Conservation (phyloP, 805 yeast genomes). For the Yarrowia bubula region DNA sequence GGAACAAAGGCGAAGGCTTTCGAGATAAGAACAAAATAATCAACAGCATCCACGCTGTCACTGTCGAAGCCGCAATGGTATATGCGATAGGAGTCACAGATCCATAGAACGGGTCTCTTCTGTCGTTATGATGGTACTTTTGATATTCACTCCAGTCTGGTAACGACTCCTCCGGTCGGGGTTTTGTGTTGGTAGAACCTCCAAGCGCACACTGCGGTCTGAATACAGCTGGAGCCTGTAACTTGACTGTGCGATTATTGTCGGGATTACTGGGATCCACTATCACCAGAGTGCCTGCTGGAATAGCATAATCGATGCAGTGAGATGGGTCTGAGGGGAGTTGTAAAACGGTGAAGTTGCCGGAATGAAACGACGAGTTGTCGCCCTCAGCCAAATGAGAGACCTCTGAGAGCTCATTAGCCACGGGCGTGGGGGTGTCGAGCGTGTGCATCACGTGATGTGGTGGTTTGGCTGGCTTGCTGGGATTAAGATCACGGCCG, state of each 20-base stretch:
- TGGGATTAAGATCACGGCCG: neutral
- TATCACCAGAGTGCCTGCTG: conserved; percentile 28
- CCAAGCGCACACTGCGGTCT: conserved; percentile 16
- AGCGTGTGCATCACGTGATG: neutral
- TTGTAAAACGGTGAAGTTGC: conserved; percentile 1
- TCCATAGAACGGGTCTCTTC: conserved; percentile 38
- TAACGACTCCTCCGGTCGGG: neutral
- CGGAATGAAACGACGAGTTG: neutral
- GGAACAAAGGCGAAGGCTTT: conserved; percentile 56
- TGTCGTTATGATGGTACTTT: conserved; percentile 5
- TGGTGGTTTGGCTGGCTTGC: too few relatives aligned
- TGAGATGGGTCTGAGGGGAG: conserved; percentile 12
- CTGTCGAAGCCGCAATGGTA: conserved; percentile 38
- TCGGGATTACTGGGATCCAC: conserved; percentile 23
- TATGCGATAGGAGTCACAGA: conserved; percentile 39
- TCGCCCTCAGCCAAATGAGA: conserved; percentile 12
- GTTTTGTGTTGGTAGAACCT: neutral
- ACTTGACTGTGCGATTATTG: conserved; percentile 16
- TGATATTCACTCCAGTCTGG: conserved; percentile 21
- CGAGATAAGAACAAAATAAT: conserved; percentile 54
- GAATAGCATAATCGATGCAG: conserved; percentile 27
- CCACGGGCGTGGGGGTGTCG: neutral
- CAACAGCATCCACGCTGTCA: conserved; percentile 68
- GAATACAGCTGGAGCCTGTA: conserved; percentile 26
- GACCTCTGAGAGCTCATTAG: conserved; percentile 18